Percentiles rank a stretch among this genome's conserved stretches.
These are phyloP conservation scores for Saccharomycodes ludwigii DNA, from an alignment of 805 yeast species.

Conservation along the genomic window DNA sequence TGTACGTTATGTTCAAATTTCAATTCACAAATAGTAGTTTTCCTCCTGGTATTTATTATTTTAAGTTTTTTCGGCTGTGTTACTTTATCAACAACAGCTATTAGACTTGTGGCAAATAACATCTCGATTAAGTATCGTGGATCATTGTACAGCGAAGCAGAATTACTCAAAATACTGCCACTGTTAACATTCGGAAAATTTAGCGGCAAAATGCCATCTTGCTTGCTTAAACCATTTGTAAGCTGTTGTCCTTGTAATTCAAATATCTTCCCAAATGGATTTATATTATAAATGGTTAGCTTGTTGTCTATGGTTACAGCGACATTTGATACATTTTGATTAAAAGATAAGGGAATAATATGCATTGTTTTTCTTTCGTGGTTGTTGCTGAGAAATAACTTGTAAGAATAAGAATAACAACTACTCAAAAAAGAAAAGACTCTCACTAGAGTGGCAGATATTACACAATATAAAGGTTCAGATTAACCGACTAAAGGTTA, in stretches of 20 bases:
- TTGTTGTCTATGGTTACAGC: conserved; percentile 58
- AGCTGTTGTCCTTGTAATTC: conserved; percentile 26
- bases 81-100: conserved; percentile 74
- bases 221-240: conserved; percentile 23
- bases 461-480: no score
- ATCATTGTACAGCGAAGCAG: no score
- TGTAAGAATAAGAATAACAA: no score
- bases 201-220: no score
- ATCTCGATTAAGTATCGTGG: conserved; percentile 49
- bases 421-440: no score
- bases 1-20: conserved; percentile 70
- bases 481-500: no score
- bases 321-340: conserved; percentile 77
- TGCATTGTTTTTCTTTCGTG: no score
- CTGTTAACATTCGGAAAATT: no score
- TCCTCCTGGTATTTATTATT: conserved; percentile 60
- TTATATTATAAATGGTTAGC: conserved; percentile 73
- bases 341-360: conserved; percentile 65
- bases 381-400: no score
- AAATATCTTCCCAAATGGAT: conserved; percentile 71
- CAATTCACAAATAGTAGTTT: conserved; percentile 69
- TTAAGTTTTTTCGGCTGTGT: conserved; percentile 55
- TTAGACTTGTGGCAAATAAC: conserved; percentile 78
- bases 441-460: no score
- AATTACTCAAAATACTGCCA: no score